phyloP scores from a whole-genome alignment of 257 asterid species.

The Fraxinus anomala region DNA sequence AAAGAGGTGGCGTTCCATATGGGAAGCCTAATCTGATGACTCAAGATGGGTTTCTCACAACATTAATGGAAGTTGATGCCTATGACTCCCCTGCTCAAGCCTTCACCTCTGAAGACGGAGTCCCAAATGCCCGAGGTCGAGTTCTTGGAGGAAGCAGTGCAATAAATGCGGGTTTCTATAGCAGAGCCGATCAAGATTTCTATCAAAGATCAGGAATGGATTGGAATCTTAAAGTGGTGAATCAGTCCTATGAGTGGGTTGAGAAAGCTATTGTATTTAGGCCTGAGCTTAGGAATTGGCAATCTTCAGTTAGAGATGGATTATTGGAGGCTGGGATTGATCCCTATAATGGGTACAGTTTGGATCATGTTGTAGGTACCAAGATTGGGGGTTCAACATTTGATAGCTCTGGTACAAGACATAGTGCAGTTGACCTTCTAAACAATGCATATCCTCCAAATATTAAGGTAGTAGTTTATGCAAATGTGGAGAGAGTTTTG shows the following conservation, averaged over 20 bases:
- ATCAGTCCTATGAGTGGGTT: constrained; percentile 84
- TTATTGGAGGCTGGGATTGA: constrained; percentile 72
- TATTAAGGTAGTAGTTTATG: constrained; percentile 60
- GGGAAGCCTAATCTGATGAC: constrained; percentile 67
- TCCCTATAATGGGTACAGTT: constrained; percentile 70
- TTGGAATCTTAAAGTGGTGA: constrained; percentile 62
- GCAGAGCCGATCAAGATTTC: constrained; percentile 57
- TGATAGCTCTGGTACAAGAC: constrained; percentile 66
- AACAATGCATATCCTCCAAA: constrained; percentile 59
- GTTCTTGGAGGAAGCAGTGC: constrained; percentile 95
- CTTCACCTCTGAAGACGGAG: constrained; percentile 87
- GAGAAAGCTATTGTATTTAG: constrained; percentile 78
- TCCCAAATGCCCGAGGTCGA: constrained; percentile 87
- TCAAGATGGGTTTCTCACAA: constrained; percentile 69
- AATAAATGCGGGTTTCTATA: constrained; percentile 82
- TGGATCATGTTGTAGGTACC: constrained; percentile 79
- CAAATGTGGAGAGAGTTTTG: constrained; percentile 71
- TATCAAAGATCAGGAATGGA: constrained; percentile 50
- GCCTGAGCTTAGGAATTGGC: constrained; percentile 81
- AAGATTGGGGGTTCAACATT: constrained; percentile 91
- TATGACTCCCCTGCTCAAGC: constrained; percentile 77
- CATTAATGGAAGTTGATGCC: constrained; percentile 56
- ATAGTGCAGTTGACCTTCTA: constrained; percentile 78
- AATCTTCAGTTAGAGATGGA: constrained; percentile 74
- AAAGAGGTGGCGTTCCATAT: constrained; percentile 30